phyloP scores from a whole-genome alignment of 352 stramenopile species.

The Phytophthora sp. region DNA sequence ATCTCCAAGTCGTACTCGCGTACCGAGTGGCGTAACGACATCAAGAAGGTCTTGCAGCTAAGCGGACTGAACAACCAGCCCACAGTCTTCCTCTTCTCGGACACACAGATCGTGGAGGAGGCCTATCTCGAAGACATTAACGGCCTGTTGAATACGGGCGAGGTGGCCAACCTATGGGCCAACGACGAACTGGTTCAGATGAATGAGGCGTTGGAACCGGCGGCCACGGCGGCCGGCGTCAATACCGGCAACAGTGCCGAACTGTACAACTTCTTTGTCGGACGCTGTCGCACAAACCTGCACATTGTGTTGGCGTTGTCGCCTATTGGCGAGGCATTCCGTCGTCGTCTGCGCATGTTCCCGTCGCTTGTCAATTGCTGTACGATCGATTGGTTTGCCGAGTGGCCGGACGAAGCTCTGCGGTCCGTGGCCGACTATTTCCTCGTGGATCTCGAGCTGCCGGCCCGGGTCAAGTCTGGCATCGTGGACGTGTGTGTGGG shows the following conservation, averaged over 20 bases:
- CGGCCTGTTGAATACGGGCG: constrained; percentile 92
- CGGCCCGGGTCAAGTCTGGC: constrained; percentile 72
- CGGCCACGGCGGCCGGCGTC: constrained; percentile 61
- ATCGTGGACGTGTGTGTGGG: constrained; percentile 96
- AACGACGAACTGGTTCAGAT: constrained; percentile 90
- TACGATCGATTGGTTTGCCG: constrained; percentile 97
- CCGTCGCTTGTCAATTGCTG: constrained; percentile 97
- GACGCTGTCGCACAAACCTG: constrained; percentile 91
- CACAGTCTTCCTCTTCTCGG: constrained; percentile 93
- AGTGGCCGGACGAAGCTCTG: constrained; percentile 95
- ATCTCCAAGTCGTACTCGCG: constrained; percentile 95
- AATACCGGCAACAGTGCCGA: constrained; percentile 80
- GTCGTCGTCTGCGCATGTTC: constrained; percentile 94
- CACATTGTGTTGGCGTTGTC: constrained; percentile 94
- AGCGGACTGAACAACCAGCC: constrained; percentile 83
- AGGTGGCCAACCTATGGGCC: constrained; percentile 93
- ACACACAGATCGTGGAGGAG: constrained; percentile 95
- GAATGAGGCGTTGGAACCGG: constrained; percentile 73
- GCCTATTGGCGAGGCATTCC: constrained; percentile 94
- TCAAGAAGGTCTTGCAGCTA: constrained; percentile 89
- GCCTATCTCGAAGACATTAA: constrained; percentile 95
- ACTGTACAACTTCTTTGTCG: constrained; percentile 93
- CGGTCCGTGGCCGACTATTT: constrained; percentile 93
- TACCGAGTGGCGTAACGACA: constrained; percentile 93
- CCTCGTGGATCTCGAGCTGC: constrained; percentile 89